A percentile compares a stretch with the other conserved stretches of the same genome.
Conservation (phyloP, 2,329 filamentous ascomycete genomes). For the Colletotrichum sp. region DNA sequence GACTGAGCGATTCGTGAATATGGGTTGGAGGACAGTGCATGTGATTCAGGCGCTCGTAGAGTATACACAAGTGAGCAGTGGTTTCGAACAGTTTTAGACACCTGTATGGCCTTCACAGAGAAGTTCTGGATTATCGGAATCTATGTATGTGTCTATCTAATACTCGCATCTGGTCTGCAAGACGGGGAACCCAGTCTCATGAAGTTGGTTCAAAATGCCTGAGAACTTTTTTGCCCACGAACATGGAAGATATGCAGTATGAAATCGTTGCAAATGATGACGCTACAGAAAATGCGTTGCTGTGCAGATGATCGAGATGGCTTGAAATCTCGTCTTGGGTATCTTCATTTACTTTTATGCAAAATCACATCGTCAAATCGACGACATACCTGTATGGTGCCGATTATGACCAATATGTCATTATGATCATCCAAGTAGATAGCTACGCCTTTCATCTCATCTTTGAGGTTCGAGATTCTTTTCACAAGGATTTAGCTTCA, state of each 20-base stretch:
- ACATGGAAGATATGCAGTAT: background rate
- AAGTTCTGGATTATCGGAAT: background rate
- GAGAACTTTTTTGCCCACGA: background rate
- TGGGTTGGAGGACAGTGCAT: background rate
- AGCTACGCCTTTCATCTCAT: background rate
- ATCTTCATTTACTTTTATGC: background rate
- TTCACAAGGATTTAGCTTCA: background rate
- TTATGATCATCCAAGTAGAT: background rate
- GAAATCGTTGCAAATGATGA: background rate
- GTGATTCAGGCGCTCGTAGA: background rate
- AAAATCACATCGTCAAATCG: background rate
- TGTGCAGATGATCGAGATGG: background rate
- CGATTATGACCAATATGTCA: background rate
- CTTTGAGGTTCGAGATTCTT: background rate
- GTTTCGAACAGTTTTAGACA: background rate
- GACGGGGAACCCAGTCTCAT: background rate
- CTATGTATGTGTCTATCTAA: background rate
- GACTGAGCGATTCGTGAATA: slow-evolving; percentile 35
- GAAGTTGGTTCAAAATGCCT: background rate
- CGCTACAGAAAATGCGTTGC: background rate
- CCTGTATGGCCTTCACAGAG: background rate
- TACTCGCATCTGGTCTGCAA: background rate
- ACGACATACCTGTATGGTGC: background rate
- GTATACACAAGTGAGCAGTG: background rate
- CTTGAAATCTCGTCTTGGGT: background rate